Conservation (phyloP, 768 basidiomycete species). For the Neoboletus brunneissimus region DNA sequence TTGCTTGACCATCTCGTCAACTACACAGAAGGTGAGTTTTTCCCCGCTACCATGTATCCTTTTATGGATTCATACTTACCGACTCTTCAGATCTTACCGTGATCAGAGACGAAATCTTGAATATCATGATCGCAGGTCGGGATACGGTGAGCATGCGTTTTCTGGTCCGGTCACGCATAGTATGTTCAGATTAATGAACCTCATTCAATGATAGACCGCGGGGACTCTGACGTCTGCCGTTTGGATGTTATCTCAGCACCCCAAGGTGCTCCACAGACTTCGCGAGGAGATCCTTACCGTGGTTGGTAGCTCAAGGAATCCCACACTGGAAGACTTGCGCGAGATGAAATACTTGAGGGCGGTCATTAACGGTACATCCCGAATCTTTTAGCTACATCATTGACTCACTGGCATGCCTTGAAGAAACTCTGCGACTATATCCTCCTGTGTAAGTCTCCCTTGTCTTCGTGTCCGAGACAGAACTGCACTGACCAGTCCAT, state of each 20-base stretch:
- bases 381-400: neutral
- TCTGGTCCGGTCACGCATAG: neutral
- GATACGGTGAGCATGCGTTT: constrained; percentile 28
- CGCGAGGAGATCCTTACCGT: constrained; percentile 30
- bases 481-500: neutral
- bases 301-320: constrained; percentile 27
- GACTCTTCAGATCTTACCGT: constrained; percentile 26
- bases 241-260: constrained; percentile 30
- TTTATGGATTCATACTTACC: neutral
- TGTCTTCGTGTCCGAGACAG: neutral
- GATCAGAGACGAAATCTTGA: constrained; percentile 36
- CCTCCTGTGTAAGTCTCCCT: constrained; percentile 29
- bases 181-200: neutral
- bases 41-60: neutral
- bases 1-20: constrained; percentile 32
- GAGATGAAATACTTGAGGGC: constrained; percentile 42
- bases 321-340: constrained; percentile 32
- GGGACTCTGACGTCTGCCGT: constrained; percentile 30
- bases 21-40: constrained; percentile 25
- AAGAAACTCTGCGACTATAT: constrained; percentile 31
- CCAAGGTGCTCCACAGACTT: constrained; percentile 27
- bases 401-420: constrained; percentile 3
- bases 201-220: constrained; percentile 23
- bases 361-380: constrained; percentile 34
- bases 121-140: constrained; percentile 37